These are phyloP conservation scores for Aspergillus steynii DNA, from an alignment of 495 filamentous ascomycete genomes.

Conservation along the genomic window DNA sequence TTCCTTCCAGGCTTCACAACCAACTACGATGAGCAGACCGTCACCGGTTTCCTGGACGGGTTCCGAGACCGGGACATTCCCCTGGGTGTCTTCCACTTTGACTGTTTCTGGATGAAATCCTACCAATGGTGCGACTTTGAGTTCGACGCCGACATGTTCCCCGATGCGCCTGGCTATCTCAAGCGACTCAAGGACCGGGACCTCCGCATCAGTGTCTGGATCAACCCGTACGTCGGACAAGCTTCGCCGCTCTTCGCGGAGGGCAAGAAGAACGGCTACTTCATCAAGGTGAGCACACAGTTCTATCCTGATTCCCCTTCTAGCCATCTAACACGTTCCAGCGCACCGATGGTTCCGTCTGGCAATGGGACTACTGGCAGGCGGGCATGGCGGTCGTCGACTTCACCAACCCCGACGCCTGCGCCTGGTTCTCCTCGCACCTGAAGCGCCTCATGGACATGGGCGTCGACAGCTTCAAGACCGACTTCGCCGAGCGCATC, in stretches of 20 bases:
- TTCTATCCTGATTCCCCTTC: neutral
- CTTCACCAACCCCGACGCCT: constrained; percentile 70
- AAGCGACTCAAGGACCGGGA: constrained; percentile 61
- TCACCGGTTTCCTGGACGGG: constrained; percentile 65
- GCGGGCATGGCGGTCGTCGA: constrained; percentile 74
- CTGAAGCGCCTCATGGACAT: constrained; percentile 61
- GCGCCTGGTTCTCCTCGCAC: constrained; percentile 58
- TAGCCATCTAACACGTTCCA: constrained; percentile 7
- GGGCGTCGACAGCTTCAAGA: constrained; percentile 71
- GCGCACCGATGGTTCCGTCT: constrained; percentile 67
- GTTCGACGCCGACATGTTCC: constrained; percentile 68
- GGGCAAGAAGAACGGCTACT: constrained; percentile 65
- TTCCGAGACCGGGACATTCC: constrained; percentile 66
- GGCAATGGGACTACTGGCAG: constrained; percentile 76
- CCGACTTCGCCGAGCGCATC: constrained; percentile 73
- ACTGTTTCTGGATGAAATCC: constrained; percentile 66
- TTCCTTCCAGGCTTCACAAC: constrained; percentile 58
- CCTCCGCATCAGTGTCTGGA: constrained; percentile 69
- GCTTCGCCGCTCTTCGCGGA: constrained; percentile 63
- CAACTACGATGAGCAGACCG: constrained; percentile 66
- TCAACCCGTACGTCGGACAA: constrained; percentile 70
- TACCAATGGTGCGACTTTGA: constrained; percentile 77
- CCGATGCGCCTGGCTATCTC: constrained; percentile 64
- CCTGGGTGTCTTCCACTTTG: constrained; percentile 70
- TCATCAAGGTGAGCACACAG: constrained; percentile 51